Percentiles rank a stretch among this genome's conserved stretches.
These are phyloP conservation scores for Malania oleifera DNA, from an alignment of 164 flowering plant species.

Conservation along the genomic window DNA sequence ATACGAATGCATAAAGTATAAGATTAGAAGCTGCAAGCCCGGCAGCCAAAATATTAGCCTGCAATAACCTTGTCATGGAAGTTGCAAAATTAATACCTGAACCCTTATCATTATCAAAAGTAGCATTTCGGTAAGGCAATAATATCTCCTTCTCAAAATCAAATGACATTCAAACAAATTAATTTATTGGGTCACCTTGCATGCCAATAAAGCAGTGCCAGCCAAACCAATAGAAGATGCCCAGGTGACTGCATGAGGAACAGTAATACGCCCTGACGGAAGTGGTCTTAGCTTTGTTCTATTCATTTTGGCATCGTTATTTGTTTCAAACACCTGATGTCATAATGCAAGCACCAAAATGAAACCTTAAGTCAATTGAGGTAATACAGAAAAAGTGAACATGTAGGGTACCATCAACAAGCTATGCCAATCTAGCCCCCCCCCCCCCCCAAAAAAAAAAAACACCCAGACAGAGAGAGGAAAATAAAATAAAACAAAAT, in stretches of 20 bases:
- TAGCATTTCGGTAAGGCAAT: too few relatives aligned
- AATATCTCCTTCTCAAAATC: too few relatives aligned
- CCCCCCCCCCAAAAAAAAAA: too few relatives aligned
- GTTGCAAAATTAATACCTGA: constrained; percentile 28
- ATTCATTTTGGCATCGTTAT: constrained; percentile 91
- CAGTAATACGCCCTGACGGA: constrained; percentile 77
- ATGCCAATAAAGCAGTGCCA: constrained; percentile 77
- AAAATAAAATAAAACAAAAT: too few relatives aligned
- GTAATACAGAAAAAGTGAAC: too few relatives aligned
- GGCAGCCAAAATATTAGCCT: constrained; percentile 90
- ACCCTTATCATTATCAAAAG: constrained; percentile 2
- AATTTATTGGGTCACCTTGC: constrained; percentile 49
- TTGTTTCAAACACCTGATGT: constrained; percentile 72
- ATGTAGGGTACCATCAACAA: too few relatives aligned
- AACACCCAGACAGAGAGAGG: too few relatives aligned
- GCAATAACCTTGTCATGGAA: constrained; percentile 66
- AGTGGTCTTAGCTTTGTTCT: constrained; percentile 86
- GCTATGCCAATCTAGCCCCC: too few relatives aligned
- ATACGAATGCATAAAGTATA: constrained; percentile 81
- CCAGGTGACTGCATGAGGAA: constrained; percentile 78
- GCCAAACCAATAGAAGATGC: constrained; percentile 68
- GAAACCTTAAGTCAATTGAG: not conserved
- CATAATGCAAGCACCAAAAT: not conserved
- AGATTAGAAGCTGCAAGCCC: constrained; percentile 94
- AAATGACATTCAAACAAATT: not conserved